These are phyloP conservation scores for Oryza meyeriana DNA, from an alignment of 176 grass and related monocot species.

Conservation along the genomic window DNA sequence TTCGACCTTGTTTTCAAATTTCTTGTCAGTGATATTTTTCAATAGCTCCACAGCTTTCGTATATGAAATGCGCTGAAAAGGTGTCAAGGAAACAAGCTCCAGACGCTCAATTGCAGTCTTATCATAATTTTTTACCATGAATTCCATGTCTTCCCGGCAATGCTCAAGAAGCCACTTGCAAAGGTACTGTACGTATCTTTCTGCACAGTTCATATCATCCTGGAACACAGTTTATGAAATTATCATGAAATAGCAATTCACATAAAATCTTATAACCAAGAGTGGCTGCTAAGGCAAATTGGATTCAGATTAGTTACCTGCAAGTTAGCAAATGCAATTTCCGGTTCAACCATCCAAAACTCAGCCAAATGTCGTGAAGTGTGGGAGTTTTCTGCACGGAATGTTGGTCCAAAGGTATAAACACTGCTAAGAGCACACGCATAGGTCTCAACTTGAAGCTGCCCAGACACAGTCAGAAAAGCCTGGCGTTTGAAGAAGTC, in stretches of 20 bases:
- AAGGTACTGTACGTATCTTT: conserved; percentile 83
- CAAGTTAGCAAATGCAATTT: conserved; percentile 94
- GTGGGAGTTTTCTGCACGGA: conserved; percentile 91
- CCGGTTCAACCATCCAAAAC: conserved; percentile 99
- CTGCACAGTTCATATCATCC: conserved; percentile 96
- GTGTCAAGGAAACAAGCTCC: conserved; percentile 71
- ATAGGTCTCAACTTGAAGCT: conserved; percentile 95
- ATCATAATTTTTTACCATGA: conserved; percentile 87
- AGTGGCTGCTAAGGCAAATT: not conserved
- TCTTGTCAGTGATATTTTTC: conserved; percentile 60
- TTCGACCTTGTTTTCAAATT: conserved; percentile 89
- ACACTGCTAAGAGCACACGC: conserved; percentile 85
- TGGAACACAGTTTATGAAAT: conserved; percentile 24
- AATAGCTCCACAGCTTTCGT: conserved; percentile 82
- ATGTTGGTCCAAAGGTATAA: conserved; percentile 97
- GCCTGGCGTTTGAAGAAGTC: conserved; percentile 95
- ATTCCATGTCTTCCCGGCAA: conserved; percentile 89
- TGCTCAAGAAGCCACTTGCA: conserved; percentile 90
- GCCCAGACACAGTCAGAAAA: conserved; percentile 92
- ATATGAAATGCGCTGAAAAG: conserved; percentile 77
- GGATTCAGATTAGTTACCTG: conserved; percentile 40
- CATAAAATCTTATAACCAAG: not conserved
- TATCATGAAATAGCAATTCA: not conserved
- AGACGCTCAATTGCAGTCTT: conserved; percentile 75
- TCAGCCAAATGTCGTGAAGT: conserved; percentile 89